Base-by-base conservation (phyloP, 768 basidiomycete species). In the Phylloporus sp. region DNA sequence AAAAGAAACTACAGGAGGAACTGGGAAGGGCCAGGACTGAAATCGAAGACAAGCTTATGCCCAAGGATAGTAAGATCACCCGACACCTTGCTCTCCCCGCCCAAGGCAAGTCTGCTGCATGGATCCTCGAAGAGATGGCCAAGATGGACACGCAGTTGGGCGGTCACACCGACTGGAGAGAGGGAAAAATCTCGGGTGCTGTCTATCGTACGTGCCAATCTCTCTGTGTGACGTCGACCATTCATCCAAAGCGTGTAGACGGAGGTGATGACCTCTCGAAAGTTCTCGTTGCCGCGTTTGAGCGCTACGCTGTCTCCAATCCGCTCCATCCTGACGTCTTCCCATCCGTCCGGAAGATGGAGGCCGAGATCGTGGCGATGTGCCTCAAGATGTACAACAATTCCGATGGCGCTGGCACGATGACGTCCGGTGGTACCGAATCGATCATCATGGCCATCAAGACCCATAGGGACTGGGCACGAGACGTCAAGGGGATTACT, bases 341-440 rank as follows among this genome's bases (percentile, higher is more conserved):
- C 70, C 95, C 95, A 1, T 86, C 90, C 0, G 72, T 97, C 11
- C 79, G 95, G 43, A 94, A 95, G 73, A 99, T 99, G 95, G 95
- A 99, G 62, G 90, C 93, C 15, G 95, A 97, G 63, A 80, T 95
- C 24, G 91, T 95, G 39, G 76, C 88, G 10, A 93, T 93, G 87
- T 88, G 85, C 54, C 75, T 95, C 42, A 79, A 80, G 51, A 76
- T 95, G 76, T 97, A 88, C 73, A 85, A 91, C 63, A 85, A 86
- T 56, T 88, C 92, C 1, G 72, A 80, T 44, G 92, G 92, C 15
- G 91, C 92, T 11, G 95, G 95, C 12, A 85, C 85, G 6, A 97
- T 95, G 70, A 99, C 95, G 1, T 88, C 88, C 0, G 95, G 95
- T 13, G 95, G 95, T 6, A 99, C 95, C 0, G 95, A 99, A 67